These are phyloP conservation scores for Ophiostoma populinum DNA, from an alignment of 2,329 filamentous ascomycete species.

Conservation along the genomic window DNA sequence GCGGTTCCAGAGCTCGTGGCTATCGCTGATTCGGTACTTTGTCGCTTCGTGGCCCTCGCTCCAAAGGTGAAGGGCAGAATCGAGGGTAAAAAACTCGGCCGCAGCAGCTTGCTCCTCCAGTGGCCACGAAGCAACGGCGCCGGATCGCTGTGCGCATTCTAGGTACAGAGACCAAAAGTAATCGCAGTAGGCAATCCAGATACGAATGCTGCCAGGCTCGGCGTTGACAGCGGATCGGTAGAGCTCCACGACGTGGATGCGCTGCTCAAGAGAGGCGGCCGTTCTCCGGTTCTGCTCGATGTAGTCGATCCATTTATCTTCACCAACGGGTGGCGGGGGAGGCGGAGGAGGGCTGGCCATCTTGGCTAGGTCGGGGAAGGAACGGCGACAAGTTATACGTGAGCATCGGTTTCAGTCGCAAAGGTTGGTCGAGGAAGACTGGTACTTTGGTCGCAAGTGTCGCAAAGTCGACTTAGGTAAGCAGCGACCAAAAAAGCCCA, in stretches of 20 bases:
- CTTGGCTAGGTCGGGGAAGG: conserved; percentile 6
- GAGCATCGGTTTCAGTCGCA: conserved; percentile 9
- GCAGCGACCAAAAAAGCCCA: neutral
- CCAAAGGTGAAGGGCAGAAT: conserved; percentile 50
- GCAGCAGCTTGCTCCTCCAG: conserved; percentile 53
- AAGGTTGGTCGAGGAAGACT: no score
- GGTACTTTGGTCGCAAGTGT: no score
- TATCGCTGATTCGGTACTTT: conserved; percentile 58
- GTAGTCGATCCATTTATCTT: conserved; percentile 62
- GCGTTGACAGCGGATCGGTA: conserved; percentile 53
- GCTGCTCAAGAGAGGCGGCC: conserved; percentile 45
- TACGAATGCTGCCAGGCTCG: conserved; percentile 53
- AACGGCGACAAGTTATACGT: neutral
- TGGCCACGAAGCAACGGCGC: conserved; percentile 36
- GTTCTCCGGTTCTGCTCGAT: conserved; percentile 51
- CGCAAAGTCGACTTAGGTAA: no score
- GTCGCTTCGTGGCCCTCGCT: conserved; percentile 55
- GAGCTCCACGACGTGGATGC: conserved; percentile 52
- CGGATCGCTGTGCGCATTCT: conserved; percentile 37
- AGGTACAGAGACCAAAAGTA: conserved; percentile 58
- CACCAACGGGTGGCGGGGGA: conserved; percentile 39
- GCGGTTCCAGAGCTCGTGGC: conserved; percentile 62
- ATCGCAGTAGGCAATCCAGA: conserved; percentile 66
- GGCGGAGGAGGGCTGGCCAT: conserved; percentile 13
- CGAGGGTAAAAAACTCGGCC: conserved; percentile 53